Evolutionary conservation across 2,329 filamentous ascomycete genomes (phyloP).

Genomic region (Penicillium paneum): DNA sequence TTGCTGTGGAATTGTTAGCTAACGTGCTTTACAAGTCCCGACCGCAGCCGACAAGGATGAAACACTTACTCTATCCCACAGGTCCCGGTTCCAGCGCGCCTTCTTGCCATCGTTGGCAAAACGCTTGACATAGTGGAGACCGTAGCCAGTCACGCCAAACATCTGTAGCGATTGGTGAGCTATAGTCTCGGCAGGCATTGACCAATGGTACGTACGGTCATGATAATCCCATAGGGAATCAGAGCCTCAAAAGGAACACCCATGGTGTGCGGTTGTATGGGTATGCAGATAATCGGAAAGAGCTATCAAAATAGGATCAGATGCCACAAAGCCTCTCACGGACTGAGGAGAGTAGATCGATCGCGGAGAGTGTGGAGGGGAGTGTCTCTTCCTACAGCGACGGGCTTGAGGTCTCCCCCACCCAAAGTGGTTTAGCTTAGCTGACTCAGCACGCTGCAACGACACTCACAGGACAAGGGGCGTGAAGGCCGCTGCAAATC

Average conservation of each 20-base stretch:
- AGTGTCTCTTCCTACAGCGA: conserved; percentile 12
- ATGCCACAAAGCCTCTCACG: conserved; percentile 8
- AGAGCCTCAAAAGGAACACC: conserved; percentile 66
- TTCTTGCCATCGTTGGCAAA: conserved; percentile 63
- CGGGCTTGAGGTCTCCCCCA: conserved; percentile 28
- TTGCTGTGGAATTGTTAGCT: conserved; percentile 51
- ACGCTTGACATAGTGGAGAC: conserved; percentile 56
- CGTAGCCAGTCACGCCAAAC: conserved; percentile 59
- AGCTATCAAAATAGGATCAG: neutral
- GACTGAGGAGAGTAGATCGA: conserved; percentile 5
- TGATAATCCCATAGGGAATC: conserved; percentile 62
- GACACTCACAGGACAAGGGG: conserved; percentile 37
- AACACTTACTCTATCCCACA: conserved; percentile 61
- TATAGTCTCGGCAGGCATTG: conserved; percentile 15
- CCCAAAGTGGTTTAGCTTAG: conserved; percentile 33
- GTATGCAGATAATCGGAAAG: neutral
- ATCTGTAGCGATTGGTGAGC: conserved; percentile 46
- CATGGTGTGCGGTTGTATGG: conserved; percentile 42
- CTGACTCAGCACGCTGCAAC: conserved; percentile 39
- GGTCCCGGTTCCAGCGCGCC: conserved; percentile 57
- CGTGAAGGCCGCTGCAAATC: conserved; percentile 27
- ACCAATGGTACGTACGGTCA: conserved; percentile 50
- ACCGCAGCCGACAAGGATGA: conserved; percentile 11
- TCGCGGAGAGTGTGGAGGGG: conserved; percentile 19
- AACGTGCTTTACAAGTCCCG: conserved; percentile 14